Evolutionary conservation across 352 stramenopile genomes (phyloP), one percentile per base, ranked within the genome.

Genomic region (Thalassiosira gravida): DNA sequence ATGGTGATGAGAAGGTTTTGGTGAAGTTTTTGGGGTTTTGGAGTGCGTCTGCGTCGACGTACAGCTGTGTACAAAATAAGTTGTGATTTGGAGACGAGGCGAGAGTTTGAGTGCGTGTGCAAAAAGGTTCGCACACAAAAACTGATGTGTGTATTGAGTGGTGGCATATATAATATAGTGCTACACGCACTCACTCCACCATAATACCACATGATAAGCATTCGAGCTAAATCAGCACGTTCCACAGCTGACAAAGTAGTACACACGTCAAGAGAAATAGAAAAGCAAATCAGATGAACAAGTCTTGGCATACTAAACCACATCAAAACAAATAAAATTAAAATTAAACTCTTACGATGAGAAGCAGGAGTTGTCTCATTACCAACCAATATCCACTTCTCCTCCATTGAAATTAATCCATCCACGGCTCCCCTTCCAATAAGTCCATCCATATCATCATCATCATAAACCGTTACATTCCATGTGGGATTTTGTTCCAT

Each of bases 191-290:
- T 67, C 58, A 67, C 58, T 29, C 63, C 63, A 39, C 63, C 63
- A 35, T 50, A 32, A 53, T 72, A 72, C 63, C 63, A 72, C 27
- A 72, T 72, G n/a, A 63, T 29, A 13, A 72, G 63, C 46, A 72
- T 58, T 63, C 63, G 46, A 47, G 63, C 63, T 22, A 72, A 32
- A 63, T 72, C 63, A 22, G 37, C 49, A 59, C 63, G 44, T 39
- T 72, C 63, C 13, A 72, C 63, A n/a, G 63, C 63, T 72, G n/a
- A n/a, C n/a, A n/a, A n/a, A n/a, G n/a, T n/a, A 29, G 24, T 20
- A 18, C 3, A 42, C 24, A 14, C 22, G 3, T 24, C 0, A 44
- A 44, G 44, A 35, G 20, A 24, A 42, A 62, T 6, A 9, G 44
- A 44, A 62, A 42, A 35, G 44, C 11, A n/a, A 44, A 42, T 42